Conservation (phyloP, 768 basidiomycete genomes). For the Chalciporus pseudorubinellus region DNA sequence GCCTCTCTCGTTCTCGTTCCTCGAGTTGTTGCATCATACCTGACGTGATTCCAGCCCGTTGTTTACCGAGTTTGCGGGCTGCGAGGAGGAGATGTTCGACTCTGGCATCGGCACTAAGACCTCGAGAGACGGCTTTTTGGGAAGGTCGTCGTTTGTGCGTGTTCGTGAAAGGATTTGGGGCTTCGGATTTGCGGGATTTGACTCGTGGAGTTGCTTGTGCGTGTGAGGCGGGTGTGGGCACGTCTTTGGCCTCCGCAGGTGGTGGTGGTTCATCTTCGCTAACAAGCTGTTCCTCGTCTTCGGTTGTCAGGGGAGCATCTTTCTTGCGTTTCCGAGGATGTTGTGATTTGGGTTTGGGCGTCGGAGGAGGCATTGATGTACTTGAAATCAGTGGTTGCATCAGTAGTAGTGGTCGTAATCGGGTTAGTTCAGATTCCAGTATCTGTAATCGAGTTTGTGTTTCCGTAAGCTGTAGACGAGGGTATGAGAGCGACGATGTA, state of each 20-base stretch:
- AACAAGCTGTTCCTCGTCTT: slow-evolving; percentile 25
- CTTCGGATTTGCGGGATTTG: slow-evolving; percentile 24
- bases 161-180: slow-evolving; percentile 8
- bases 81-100: slow-evolving; percentile 70
- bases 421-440: slow-evolving; percentile 62
- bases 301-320: slow-evolving; percentile 15
- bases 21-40: slow-evolving; percentile 43
- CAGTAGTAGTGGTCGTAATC: slow-evolving; percentile 65
- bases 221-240: slow-evolving; percentile 13
- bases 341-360: slow-evolving; percentile 21
- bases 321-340: slow-evolving; percentile 27
- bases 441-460: slow-evolving; percentile 49
- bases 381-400: slow-evolving; percentile 51
- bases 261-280: slow-evolving; percentile 29
- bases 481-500: slow-evolving; percentile 3
- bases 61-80: slow-evolving; percentile 64
- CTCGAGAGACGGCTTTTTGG: slow-evolving; percentile 25
- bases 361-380: slow-evolving; percentile 19
- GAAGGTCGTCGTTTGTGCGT: slow-evolving; percentile 25
- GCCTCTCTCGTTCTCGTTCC: slow-evolving; percentile 31
- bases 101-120: slow-evolving; percentile 60
- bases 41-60: slow-evolving; percentile 54
- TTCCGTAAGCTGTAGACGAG: slow-evolving; percentile 50
- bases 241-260: slow-evolving; percentile 12
- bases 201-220: slow-evolving; percentile 21